Evolutionary conservation across 257 asterid species (phyloP).

Genomic region (Solanum appendiculatum): DNA sequence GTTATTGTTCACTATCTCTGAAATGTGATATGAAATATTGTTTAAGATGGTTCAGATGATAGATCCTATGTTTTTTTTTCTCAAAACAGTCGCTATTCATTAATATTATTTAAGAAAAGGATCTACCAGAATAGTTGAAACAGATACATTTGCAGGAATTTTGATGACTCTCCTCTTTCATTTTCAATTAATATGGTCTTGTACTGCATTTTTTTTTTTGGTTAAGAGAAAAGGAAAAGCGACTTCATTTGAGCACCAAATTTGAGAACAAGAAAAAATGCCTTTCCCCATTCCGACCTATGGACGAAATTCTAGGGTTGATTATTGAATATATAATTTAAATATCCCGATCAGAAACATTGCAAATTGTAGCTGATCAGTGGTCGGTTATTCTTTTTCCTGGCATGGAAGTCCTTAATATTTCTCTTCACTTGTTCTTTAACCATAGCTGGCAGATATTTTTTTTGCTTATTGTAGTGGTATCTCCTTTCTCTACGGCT

Average conservation of each 20-base stretch:
- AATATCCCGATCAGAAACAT: neutral
- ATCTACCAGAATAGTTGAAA: neutral
- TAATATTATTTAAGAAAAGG: neutral
- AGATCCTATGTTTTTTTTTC: neutral
- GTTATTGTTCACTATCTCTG: no score
- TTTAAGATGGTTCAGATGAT: neutral
- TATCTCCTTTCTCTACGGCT: neutral
- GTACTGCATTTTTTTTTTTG: neutral
- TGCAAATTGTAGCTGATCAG: neutral
- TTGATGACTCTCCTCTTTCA: neutral
- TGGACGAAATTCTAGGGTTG: neutral
- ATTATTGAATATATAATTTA: neutral
- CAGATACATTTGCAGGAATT: neutral
- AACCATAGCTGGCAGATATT: neutral
- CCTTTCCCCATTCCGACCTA: neutral
- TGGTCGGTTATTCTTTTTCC: neutral
- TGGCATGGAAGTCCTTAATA: neutral
- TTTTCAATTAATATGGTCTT: neutral
- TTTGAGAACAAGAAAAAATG: neutral
- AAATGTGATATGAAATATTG: neutral
- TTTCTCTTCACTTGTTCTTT: neutral
- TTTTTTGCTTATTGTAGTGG: neutral
- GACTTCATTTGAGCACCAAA: neutral
- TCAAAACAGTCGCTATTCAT: neutral
- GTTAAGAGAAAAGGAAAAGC: neutral